Evolutionary conservation across 306 rosid species (phyloP).

Genomic region (Lagenaria siceraria): DNA sequence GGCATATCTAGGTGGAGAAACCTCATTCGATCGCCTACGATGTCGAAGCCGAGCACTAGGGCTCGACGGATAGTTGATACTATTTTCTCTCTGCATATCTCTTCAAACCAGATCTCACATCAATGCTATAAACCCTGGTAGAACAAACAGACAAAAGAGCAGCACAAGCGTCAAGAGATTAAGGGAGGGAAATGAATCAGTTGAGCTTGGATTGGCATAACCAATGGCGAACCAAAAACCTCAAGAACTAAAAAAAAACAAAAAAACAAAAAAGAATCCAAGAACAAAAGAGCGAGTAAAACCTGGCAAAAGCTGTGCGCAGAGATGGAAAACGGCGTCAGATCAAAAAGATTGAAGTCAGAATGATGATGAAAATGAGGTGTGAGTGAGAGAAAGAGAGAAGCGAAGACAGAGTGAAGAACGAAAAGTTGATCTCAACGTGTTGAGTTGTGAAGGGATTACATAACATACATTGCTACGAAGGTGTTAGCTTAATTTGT

Average conservation of each 20-base stretch:
- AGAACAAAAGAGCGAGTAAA: neutral
- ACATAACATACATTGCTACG: neutral
- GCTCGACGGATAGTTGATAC: slow-evolving; percentile 4
- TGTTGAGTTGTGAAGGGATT: neutral
- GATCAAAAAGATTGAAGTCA: neutral
- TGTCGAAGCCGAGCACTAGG: slow-evolving; percentile 11
- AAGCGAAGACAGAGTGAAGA: neutral
- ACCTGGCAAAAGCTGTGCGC: neutral
- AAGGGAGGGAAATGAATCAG: neutral
- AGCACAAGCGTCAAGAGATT: neutral
- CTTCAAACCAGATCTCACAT: slow-evolving; percentile 5
- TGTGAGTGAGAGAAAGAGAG: neutral
- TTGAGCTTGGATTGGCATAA: neutral
- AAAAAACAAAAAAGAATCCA: too few relatives aligned
- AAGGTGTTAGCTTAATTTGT: neutral
- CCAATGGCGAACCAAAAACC: neutral
- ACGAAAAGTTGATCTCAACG: slow-evolving; percentile 1
- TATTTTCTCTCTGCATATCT: slow-evolving; percentile 3
- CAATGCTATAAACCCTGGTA: neutral
- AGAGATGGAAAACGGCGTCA: neutral
- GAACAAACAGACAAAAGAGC: neutral
- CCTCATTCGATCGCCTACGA: slow-evolving; percentile 16
- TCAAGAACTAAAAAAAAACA: neutral
- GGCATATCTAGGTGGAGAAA: neutral
- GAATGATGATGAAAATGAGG: neutral